Evolutionary conservation across 306 rosid species (phyloP), one percentile per base, ranked within the genome.

Genomic region (Dryas drummondii): DNA sequence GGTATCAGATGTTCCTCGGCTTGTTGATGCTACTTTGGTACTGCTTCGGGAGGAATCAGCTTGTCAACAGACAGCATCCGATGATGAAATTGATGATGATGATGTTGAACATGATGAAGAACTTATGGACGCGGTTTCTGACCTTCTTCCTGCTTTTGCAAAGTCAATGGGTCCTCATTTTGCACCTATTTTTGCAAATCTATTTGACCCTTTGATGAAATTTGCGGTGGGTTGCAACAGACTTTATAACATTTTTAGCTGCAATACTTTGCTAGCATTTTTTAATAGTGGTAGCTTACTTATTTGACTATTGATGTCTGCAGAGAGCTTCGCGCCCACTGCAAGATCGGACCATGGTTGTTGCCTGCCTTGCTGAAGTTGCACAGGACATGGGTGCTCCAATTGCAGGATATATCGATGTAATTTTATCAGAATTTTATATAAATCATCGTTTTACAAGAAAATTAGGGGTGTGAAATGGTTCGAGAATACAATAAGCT

Each of bases 301-400:
- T 12, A 82, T 53, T 81, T 70, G 75, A 68, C 73, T 75, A 51
- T 49, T 89, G 82, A 68, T 42, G 68, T 79, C 42, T 86, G 76
- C 97, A 96, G 99, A 96, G 84, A 92, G 90, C 96, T 61, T 85
- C 90, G 44, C 97, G 89, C 3, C 96, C 99, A 19, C 86, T 87
- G 54, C 93, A 96, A 84, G 99, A 96, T 81, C 87, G 91, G 80
- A 96, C 99, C 73, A 96, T 96, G 99, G 99, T 96, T 62, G 96
- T 96, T 72, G 99, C 99, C 78, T 90, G 97, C 91, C 98, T 96
- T 61, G 99, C 99, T 49, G 99, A 96, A 86, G 97, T 96, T 71
- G 97, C 99, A 80, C 96, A 89, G 85, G 87, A 92, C 88, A 96
- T 96, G 98, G 99, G 98, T 79, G 85, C 94, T 82, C 99, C 99